Evolutionary conservation across 169 alveolate genomes (phyloP).

Genomic region (Babesia ovata): DNA sequence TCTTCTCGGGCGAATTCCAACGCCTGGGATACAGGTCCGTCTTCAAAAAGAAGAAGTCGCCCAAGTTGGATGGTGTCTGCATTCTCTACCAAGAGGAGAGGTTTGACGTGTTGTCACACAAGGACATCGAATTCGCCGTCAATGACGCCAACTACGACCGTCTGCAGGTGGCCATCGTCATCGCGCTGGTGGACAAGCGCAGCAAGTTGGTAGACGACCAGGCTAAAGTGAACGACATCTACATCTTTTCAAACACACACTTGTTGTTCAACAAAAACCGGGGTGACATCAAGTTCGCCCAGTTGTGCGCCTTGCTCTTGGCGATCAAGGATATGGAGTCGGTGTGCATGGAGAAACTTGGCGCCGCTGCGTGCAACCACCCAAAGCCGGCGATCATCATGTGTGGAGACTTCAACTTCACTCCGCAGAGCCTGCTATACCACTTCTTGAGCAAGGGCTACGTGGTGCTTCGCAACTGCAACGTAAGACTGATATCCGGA

Average conservation of each 20-base stretch:
- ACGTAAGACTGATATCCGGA: slow-evolving; percentile 70
- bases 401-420: slow-evolving; percentile 79
- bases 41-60: slow-evolving; percentile 72
- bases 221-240: slow-evolving; percentile 15
- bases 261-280: slow-evolving; percentile 74
- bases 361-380: background rate
- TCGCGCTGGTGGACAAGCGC: slow-evolving; percentile 67
- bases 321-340: slow-evolving; percentile 62
- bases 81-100: slow-evolving; percentile 67
- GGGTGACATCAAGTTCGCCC: slow-evolving; percentile 76
- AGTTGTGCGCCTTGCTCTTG: slow-evolving; percentile 68
- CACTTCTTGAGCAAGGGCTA: slow-evolving; percentile 71
- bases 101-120: slow-evolving; percentile 70
- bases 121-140: slow-evolving; percentile 59
- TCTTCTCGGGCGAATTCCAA: slow-evolving; percentile 59
- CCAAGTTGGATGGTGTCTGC: slow-evolving; percentile 75
- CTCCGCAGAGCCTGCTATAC: slow-evolving; percentile 78
- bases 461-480: slow-evolving; percentile 67
- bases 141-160: slow-evolving; percentile 61
- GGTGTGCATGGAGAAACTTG: slow-evolving; percentile 45
- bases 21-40: slow-evolving; percentile 65
- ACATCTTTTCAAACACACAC: slow-evolving; percentile 73
- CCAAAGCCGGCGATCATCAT: slow-evolving; percentile 68
- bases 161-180: slow-evolving; percentile 74
- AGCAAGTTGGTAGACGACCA: slow-evolving; percentile 6